Evolutionary conservation across 2,329 filamentous ascomycete genomes (phyloP).

Genomic region (Penicillium brasilianum): DNA sequence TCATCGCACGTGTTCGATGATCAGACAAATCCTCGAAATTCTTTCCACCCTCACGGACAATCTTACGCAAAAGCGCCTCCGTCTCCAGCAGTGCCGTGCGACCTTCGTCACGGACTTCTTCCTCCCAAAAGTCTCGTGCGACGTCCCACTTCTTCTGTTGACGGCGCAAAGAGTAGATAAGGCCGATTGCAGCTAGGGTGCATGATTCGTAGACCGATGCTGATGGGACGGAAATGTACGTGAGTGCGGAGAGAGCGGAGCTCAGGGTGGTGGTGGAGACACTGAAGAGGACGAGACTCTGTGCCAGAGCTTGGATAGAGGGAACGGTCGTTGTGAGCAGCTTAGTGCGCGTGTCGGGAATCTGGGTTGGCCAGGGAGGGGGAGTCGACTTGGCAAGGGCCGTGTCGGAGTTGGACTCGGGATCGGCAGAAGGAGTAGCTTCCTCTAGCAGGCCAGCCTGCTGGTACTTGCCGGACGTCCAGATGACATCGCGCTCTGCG

Average conservation of each 20-base stretch:
- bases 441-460: constrained; percentile 62
- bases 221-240: constrained; percentile 59
- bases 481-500: constrained; percentile 82
- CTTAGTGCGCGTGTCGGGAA: constrained; percentile 71
- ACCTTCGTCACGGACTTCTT: constrained; percentile 61
- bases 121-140: constrained; percentile 58
- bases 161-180: constrained; percentile 61
- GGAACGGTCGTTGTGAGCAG: constrained; percentile 71
- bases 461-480: constrained; percentile 75
- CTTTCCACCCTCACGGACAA: constrained; percentile 54
- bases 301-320: constrained; percentile 72
- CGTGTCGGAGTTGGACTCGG: constrained; percentile 16
- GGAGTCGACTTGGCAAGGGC: constrained; percentile 15
- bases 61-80: constrained; percentile 55
- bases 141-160: constrained; percentile 65
- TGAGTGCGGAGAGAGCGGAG: constrained; percentile 59
- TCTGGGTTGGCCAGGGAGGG: constrained; percentile 73
- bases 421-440: constrained; percentile 7
- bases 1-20: constrained; percentile 49
- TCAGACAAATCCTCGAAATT: constrained; percentile 44
- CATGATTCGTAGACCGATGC: constrained; percentile 63
- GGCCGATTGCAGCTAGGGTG: constrained; percentile 62
- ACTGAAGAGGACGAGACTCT: constrained; percentile 75
- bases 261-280: constrained; percentile 72
- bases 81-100: constrained; percentile 59